A percentile compares a stretch with the other conserved stretches of the same genome.
These are phyloP conservation scores for Metarhizium brunneum DNA, from an alignment of 2,329 filamentous ascomycete genomes.

Conservation along the genomic window DNA sequence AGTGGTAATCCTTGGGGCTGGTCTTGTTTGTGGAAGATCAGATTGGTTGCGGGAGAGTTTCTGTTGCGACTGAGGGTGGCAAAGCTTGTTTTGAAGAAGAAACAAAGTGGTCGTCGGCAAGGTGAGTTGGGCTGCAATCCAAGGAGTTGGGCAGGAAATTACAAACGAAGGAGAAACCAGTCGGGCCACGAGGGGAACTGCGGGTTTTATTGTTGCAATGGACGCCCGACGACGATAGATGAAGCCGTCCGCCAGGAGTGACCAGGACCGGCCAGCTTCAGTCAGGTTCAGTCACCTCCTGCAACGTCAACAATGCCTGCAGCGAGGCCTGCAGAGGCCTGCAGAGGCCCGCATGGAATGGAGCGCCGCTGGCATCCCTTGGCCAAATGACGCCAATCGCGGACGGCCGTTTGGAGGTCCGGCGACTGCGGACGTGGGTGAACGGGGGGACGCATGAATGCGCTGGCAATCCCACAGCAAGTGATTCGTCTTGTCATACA, in stretches of 20 bases:
- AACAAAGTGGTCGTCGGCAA: conserved; percentile 13
- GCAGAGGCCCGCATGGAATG: neutral
- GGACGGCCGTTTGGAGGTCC: neutral
- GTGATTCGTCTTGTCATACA: conserved; percentile 24
- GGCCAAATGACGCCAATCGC: conserved; percentile 10
- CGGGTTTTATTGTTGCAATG: conserved; percentile 38
- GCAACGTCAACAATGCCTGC: conserved; percentile 10
- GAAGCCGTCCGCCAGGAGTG: conserved; percentile 2
- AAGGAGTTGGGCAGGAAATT: conserved; percentile 25
- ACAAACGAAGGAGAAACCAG: conserved; percentile 17
- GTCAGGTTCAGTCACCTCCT: conserved; percentile 13
- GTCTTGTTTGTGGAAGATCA: conserved; percentile 12
- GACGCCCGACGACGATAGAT: conserved; percentile 16
- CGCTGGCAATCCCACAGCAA: conserved; percentile 34
- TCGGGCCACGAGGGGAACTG: conserved; percentile 35
- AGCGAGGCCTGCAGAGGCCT: conserved; percentile 1
- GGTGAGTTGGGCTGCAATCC: conserved; percentile 13
- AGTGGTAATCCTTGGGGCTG: conserved; percentile 4
- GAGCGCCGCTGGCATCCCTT: neutral
- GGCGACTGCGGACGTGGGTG: conserved; percentile 15
- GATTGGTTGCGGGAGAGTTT: conserved; percentile 7
- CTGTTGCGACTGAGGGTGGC: conserved; percentile 11
- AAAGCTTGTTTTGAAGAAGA: conserved; percentile 9
- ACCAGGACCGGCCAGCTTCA: conserved; percentile 10
- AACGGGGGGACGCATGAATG: conserved; percentile 31